phyloP scores from a whole-genome alignment of 139 green algal species.

The Yamagishiella unicocca region DNA sequence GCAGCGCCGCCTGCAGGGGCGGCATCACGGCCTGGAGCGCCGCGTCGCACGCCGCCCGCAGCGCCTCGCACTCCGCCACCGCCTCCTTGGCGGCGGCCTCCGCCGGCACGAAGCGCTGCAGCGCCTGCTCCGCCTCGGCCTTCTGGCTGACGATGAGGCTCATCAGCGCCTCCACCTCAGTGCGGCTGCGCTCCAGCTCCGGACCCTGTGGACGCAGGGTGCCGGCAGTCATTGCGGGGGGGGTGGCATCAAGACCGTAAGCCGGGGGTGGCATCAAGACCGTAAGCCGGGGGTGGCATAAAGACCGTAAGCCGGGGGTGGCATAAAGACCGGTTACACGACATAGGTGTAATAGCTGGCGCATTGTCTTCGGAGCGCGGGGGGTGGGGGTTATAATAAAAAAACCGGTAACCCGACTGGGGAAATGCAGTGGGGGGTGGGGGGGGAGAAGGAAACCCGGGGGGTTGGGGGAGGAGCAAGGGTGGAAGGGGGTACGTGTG shows the following conservation, averaged over 20 bases:
- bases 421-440: too few relatives aligned
- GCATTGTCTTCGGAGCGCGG: too few relatives aligned
- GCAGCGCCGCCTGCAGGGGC: conserved; percentile 48
- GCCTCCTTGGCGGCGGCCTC: conserved; percentile 14
- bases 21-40: conserved; percentile 50
- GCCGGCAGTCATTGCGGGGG: too few relatives aligned
- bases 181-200: conserved; percentile 32
- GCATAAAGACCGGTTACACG: too few relatives aligned
- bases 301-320: too few relatives aligned
- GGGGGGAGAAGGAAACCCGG: neutral
- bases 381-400: too few relatives aligned
- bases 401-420: too few relatives aligned
- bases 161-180: conserved; percentile 42
- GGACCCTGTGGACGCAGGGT: neutral
- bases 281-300: too few relatives aligned
- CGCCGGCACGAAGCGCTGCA: conserved; percentile 32
- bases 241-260: too few relatives aligned
- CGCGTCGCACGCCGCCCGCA: conserved; percentile 25
- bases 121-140: conserved; percentile 36
- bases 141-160: conserved; percentile 11
- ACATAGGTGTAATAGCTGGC: too few relatives aligned
- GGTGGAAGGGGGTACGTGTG: neutral
- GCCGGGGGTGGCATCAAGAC: too few relatives aligned
- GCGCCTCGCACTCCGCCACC: conserved; percentile 46
- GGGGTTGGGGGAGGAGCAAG: neutral